Base-by-base conservation (phyloP, 345 rosid species). In the Salix exigua region DNA sequence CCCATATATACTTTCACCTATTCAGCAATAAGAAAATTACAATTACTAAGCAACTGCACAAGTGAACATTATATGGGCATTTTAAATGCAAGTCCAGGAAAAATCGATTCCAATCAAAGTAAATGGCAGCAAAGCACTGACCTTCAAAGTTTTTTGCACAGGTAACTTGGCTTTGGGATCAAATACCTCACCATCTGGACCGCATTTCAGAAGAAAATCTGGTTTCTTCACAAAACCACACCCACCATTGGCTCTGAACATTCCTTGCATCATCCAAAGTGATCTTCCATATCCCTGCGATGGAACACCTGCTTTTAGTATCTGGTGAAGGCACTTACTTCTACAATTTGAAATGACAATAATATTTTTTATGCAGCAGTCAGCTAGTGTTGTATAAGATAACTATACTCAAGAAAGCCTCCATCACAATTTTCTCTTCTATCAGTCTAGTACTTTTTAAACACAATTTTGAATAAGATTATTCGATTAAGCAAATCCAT, bases 191-290 rank as follows among this genome's bases (percentile, higher is more conserved):
- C 79, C 79, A 60, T 76, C 12, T 5, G 80, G 80, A 77, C 77
- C 80, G 2, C 89, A 25, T n/a, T 79, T 80, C 74, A 92, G 61
- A 3, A 94, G 83, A 77, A 94, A 82, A 71, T 87, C 88, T 3
- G 98, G 97, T 79, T 92, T 94, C 84, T 92, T 92, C 65, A 94
- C 82, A 80, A 88, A 94, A 18, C 98, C 98, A 74, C 98, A 92
- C 75, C 97, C 94, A 64, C 98, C 97, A 70, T 94, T 94, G 60
- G 91, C 94, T 85, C 80, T 90, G 83, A 90, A 94, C 97, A 94
- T 92, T 73, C 97, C 98, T 21, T 91, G 97, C 98, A 94, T 92
- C 86, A 89, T 65, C 97, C 97, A 90, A 33, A 94, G 83, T 74
- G 93, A 91, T 86, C 94, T 88, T 77, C 97, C 98, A 73, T 85